Evolutionary conservation across 177 flowering plant species (phyloP), one percentile per base, ranked within the genome.

Genomic region (Vitis hybrid): DNA sequence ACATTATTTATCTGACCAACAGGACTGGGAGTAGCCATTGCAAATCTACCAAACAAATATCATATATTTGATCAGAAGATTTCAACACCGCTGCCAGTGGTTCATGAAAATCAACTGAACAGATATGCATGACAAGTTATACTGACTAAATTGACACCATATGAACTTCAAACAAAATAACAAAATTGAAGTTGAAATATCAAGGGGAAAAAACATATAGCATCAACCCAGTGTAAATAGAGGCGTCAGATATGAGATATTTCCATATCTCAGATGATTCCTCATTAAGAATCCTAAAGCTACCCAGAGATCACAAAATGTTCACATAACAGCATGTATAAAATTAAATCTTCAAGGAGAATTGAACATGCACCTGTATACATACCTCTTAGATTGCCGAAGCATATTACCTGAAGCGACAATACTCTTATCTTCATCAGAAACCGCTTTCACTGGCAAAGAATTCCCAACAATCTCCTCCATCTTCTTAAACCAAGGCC

Each of bases 401-500:
- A 72, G 63, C 53, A 75, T 59, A 66, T 38, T 71, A 2, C 77
- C 76, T n/a, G 82, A 73, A 1, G 79, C 76, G 28, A 67, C 84
- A 49, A 14, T 73, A 14, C 78, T 68, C 68, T 82, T 86, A 33
- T 94, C 95, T 2, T 94, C 98, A n/a, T 89, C 97, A 3, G 77
- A 77, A 6, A 65, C 82, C 44, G 67, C 69, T 78, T 86, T 92
- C 1, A 68, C 19, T 0, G 89, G 76, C 54, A 75, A 2, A 0
- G 88, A 82, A 82, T 82, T 90, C 13, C 89, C 95, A 13, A 89
- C 87, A 65, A 95, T 93, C 66, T 71, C 80, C 81, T 95, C 97
- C 82, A 95, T 88, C 74, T 88, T 82, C 88, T 91, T 90, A 71
- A 85, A 95, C 98, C 98, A 95, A 60, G 89, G 89, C 98, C 98